Evolutionary conservation across 495 filamentous ascomycete species (phyloP), one percentile per base, ranked within the genome.

Genomic region (Xylaria venustula): DNA sequence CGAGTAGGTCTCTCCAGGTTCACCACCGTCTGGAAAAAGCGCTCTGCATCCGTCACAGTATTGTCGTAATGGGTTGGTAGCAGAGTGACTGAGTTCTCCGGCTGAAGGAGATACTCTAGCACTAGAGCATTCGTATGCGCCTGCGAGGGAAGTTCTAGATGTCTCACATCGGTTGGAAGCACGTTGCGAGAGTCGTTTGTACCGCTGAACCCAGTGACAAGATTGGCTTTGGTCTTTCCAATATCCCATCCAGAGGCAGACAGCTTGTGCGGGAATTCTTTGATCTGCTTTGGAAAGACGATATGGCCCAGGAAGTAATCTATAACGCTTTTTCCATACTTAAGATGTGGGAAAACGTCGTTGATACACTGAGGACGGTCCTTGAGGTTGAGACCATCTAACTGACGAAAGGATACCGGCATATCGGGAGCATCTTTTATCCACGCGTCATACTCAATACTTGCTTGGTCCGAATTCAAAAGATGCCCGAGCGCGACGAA

Each of bases 221-320:
- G 78, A 25, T 83, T 72, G 0, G 17, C 42, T 62, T 80, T 84
- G 3, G 57, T 51, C 57, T 78, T 73, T 2, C 65, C 83, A 32
- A 90, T 76, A 66, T 92, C 89, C 87, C 89, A 92, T 0, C 86
- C 88, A 0, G 88, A 91, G 0, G 85, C 78, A 0, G 85, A 86
- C 1, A 92, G 72, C 64, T 89, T 93, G 0, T 77, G 59, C 0
- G 83, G 81, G 58, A 89, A 93, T 48, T 84, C 72, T 37, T 81
- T 87, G 70, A 85, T 81, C 54, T 89, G 84, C 58, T 77, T 34
- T 34, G 30, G 30, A 34, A 34, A 34, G 5, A 34, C 30, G 30
- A 34, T 11, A 34, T 34, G 30, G 5, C 84, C 67, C 2, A 92
- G 68, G 66, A 82, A 90, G 62, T 82, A 91, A 60, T 92, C 82